Evolutionary conservation across 148 eudicot genomes (phyloP).

Genomic region (Fagopyrum tataricum): DNA sequence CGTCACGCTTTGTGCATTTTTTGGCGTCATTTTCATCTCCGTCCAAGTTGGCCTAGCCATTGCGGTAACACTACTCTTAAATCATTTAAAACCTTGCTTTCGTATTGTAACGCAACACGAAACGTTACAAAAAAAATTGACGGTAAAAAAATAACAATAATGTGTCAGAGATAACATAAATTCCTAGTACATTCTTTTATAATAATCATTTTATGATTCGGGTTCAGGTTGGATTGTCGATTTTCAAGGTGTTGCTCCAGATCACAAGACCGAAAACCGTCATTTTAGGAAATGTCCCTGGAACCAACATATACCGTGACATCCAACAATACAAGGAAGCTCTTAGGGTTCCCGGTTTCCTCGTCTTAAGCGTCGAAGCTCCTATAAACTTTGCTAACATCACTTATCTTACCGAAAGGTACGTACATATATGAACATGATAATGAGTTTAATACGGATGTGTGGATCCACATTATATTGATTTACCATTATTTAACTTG

Average conservation of each 20-base stretch:
- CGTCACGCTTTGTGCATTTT: conserved; percentile 66
- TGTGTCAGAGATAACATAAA: too few relatives aligned
- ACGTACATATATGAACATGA: neutral
- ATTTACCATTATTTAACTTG: neutral
- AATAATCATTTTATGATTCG: neutral
- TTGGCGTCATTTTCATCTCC: conserved; percentile 87
- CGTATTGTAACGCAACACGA: neutral
- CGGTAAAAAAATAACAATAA: too few relatives aligned
- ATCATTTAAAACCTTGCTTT: neutral
- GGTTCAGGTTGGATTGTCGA: conserved; percentile 63
- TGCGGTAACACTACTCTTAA: conserved; percentile 30
- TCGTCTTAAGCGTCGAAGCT: conserved; percentile 12
- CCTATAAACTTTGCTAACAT: conserved; percentile 14
- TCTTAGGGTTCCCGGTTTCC: conserved; percentile 48
- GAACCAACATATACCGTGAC: conserved; percentile 61
- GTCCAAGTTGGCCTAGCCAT: conserved; percentile 85
- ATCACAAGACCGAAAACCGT: conserved; percentile 83
- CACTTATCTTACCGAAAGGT: conserved; percentile 8
- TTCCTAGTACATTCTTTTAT: neutral
- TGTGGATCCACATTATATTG: too few relatives aligned
- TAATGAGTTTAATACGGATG: too few relatives aligned
- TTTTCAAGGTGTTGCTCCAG: conserved; percentile 77
- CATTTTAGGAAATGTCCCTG: conserved; percentile 67
- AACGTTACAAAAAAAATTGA: too few relatives aligned
- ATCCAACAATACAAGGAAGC: conserved; percentile 79